These are phyloP conservation scores for Melocanna baccifera DNA, from an alignment of 176 grass and related monocot genomes.

Conservation along the genomic window DNA sequence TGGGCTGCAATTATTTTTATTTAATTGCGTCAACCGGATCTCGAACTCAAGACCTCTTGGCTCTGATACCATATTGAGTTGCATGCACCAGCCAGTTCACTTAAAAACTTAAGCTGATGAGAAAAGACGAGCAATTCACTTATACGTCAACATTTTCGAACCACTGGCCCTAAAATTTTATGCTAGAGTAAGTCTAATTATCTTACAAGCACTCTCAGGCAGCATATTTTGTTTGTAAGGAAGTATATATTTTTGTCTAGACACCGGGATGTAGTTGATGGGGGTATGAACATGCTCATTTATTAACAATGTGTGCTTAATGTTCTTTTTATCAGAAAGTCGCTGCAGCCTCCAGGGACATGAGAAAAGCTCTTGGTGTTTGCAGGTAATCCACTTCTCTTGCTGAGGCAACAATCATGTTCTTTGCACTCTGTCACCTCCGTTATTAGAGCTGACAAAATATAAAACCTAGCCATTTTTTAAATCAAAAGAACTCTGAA, in stretches of 20 bases:
- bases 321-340: constrained; percentile 70
- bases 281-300: not conserved
- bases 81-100: no score
- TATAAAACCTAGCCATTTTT: not conserved
- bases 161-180: constrained; percentile 80
- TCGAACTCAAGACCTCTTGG: no score
- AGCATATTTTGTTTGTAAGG: not conserved
- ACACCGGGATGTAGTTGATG: not conserved
- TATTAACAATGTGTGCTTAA: constrained; percentile 19
- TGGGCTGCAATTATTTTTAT: no score
- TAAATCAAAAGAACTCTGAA: not conserved
- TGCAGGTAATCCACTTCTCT: constrained; percentile 68
- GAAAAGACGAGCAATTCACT: no score
- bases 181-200: constrained; percentile 76
- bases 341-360: constrained; percentile 85
- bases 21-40: no score
- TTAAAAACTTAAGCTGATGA: no score
- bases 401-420: not conserved
- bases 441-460: not conserved
- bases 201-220: not conserved
- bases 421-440: not conserved
- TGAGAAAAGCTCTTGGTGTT: constrained; percentile 88
- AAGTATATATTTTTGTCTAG: not conserved
- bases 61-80: no score
- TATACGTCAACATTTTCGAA: no score